phyloP scores from a whole-genome alignment of 2,329 filamentous ascomycete genomes.

The Cercospora sojina region DNA sequence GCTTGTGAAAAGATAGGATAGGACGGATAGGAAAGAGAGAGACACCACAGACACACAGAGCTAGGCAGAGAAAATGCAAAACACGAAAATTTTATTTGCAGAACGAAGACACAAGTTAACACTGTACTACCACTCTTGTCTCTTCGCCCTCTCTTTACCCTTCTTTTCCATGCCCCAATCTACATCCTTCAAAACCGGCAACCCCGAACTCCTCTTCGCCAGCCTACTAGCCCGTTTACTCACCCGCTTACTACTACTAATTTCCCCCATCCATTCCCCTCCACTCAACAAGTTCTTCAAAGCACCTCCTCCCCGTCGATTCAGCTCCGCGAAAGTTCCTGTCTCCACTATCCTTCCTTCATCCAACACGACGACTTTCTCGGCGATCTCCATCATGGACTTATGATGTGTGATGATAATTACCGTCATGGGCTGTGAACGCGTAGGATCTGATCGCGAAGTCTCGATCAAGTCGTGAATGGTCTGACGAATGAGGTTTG shows the following conservation, averaged over 20 bases:
- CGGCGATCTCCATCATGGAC: slow-evolving; percentile 83
- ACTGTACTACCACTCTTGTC: not conserved
- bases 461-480: slow-evolving; percentile 54
- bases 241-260: slow-evolving; percentile 10
- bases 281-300: slow-evolving; percentile 43
- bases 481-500: slow-evolving; percentile 62
- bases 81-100: not conserved
- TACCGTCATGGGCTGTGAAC: slow-evolving; percentile 57
- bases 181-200: slow-evolving; percentile 19
- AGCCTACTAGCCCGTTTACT: not conserved
- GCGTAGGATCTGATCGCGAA: not conserved
- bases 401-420: slow-evolving; percentile 77
- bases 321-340: slow-evolving; percentile 65
- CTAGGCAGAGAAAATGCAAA: not conserved
- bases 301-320: slow-evolving; percentile 38
- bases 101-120: not conserved
- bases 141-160: not conserved
- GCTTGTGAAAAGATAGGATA: not conserved
- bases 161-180: slow-evolving; percentile 7
- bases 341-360: slow-evolving; percentile 66
- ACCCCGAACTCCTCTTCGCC: slow-evolving; percentile 6
- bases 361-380: slow-evolving; percentile 69
- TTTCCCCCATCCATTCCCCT: slow-evolving; percentile 32
- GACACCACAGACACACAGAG: not conserved
- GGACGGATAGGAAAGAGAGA: not conserved